Percentiles rank a stretch among this genome's conserved stretches.
Conservation (phyloP, 768 basidiomycete species). For the Stropharia rugosoannulata region DNA sequence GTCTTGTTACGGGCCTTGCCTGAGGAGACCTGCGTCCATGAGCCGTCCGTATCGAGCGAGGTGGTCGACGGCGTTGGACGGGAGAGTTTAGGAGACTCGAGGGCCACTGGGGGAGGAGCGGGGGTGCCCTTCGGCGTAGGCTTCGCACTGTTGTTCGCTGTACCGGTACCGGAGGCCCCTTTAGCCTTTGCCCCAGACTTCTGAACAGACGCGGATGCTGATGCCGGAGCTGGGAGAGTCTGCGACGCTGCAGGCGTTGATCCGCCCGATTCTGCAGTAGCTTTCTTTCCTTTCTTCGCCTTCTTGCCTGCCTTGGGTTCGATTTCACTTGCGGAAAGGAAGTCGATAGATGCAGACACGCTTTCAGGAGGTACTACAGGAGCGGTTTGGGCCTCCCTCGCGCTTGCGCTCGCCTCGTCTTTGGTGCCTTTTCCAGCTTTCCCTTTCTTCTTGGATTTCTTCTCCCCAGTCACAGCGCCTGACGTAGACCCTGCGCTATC, state of each 20-base stretch:
- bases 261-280: background rate
- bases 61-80: slow-evolving; percentile 30
- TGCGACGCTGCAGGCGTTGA: slow-evolving; percentile 3
- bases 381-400: background rate
- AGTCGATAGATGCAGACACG: slow-evolving; percentile 5
- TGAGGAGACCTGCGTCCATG: slow-evolving; percentile 67
- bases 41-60: slow-evolving; percentile 52
- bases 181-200: background rate
- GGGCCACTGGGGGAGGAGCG: slow-evolving; percentile 1
- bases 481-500: background rate
- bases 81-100: slow-evolving; percentile 16
- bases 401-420: background rate
- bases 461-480: background rate
- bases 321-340: slow-evolving; percentile 5
- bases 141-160: background rate
- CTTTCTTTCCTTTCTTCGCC: slow-evolving; percentile 38
- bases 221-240: slow-evolving; percentile 17
- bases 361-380: background rate
- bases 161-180: too few species aligned
- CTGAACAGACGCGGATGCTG: slow-evolving; percentile 7
- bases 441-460: background rate
- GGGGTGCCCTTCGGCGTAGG: slow-evolving; percentile 9
- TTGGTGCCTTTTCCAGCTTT: background rate
- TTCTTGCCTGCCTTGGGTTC: slow-evolving; percentile 19
- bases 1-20: slow-evolving; percentile 14